These are phyloP conservation scores for Aspergillus vadensis DNA, from an alignment of 2,329 filamentous ascomycete genomes.

Conservation along the genomic window DNA sequence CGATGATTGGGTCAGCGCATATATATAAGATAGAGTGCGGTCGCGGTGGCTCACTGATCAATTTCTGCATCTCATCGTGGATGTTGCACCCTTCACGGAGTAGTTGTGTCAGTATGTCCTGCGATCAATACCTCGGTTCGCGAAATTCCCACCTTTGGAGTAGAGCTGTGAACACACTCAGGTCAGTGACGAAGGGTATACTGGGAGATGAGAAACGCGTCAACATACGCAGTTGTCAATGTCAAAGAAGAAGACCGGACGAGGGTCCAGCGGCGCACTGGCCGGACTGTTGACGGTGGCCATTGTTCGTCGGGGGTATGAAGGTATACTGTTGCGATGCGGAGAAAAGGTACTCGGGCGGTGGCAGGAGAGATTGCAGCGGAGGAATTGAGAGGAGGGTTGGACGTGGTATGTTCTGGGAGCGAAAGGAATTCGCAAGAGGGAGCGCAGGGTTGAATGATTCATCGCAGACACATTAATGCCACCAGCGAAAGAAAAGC, in stretches of 20 bases:
- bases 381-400: background rate
- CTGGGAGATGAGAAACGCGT: background rate
- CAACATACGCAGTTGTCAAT: constrained; percentile 87
- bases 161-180: constrained; percentile 62
- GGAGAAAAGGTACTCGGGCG: constrained; percentile 3
- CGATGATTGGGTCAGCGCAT: background rate
- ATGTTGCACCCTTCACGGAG: constrained; percentile 68
- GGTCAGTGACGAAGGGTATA: constrained; percentile 16
- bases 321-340: constrained; percentile 1
- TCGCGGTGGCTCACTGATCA: constrained; percentile 62
- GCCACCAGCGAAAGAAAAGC: background rate
- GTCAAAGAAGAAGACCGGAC: constrained; percentile 75
- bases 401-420: background rate
- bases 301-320: constrained; percentile 24
- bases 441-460: background rate
- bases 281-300: constrained; percentile 17
- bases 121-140: constrained; percentile 13
- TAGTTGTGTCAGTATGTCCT: constrained; percentile 3
- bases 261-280: constrained; percentile 35
- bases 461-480: constrained; percentile 6
- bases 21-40: background rate
- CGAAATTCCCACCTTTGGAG: constrained; percentile 66
- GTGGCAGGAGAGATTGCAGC: background rate
- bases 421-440: background rate
- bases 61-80: constrained; percentile 80